Evolutionary conservation across 2,329 filamentous ascomycete genomes (phyloP), one percentile per base, ranked within the genome.

Genomic region (Sporothrix humicola): DNA sequence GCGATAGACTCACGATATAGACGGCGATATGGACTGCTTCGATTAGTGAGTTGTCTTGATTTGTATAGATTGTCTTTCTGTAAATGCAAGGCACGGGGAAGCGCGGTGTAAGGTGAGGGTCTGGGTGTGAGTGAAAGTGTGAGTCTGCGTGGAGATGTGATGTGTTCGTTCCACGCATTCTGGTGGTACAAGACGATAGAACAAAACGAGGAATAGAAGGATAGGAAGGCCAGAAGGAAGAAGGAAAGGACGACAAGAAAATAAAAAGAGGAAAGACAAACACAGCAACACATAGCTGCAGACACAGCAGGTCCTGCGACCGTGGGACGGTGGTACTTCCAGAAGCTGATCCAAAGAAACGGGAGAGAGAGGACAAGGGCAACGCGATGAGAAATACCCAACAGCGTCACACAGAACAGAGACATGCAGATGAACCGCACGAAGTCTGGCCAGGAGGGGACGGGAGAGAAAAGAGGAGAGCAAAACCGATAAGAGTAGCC

Each of bases 241-340:
- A 37, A 37, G 31, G 5, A 37, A 7, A 37, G 3, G 31, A 37
- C 31, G 31, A 37, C 31, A 37, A 37, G 5, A 26, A 37, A 37
- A 26, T 26, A 37, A 37, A 37, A 37, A 37, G 31, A 37, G 31
- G 31, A 2, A 37, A 37, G 31, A 37, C 31, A 37, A 3, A 37
- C 31, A 37, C 31, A 37, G 2, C 31, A 7, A 20, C 31, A 42
- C 58, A 44, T 6, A 10, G 58, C 58, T 8, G 58, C 31, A 63
- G 61, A 31, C 44, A 50, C 63, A 31, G 63, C 63, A 52, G 65
- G 42, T 48, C n/a, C 61, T 65, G 61, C 26, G 23, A 68, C 65
- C 20, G 65, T 52, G 46, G 61, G 15, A 63, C 31, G 31, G 42
- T 46, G n/a, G 42, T 66, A 48, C 61, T 66, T 26, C 42, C 61